Conservation (phyloP, 2,329 filamentous ascomycete genomes). For the Mycogone perniciosa region DNA sequence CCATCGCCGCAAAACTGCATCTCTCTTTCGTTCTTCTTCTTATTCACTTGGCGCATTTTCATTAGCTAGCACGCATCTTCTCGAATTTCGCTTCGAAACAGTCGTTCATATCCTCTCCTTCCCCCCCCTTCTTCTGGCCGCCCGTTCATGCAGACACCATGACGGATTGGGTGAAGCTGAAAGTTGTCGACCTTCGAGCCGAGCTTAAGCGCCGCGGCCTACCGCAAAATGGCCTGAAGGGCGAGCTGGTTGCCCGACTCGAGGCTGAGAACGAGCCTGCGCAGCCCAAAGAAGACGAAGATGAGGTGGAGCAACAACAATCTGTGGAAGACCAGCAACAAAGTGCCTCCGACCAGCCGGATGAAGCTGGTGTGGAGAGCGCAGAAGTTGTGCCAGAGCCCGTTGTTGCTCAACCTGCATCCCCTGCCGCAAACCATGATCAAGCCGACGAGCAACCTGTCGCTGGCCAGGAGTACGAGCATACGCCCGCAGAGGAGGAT, state of each 20-base stretch:
- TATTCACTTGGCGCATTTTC: neutral
- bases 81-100: neutral
- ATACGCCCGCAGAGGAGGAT: slow-evolving; percentile 13
- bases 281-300: slow-evolving; percentile 1
- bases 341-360: neutral
- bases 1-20: too few relatives aligned
- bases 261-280: slow-evolving; percentile 23
- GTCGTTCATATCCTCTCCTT: neutral
- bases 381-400: neutral
- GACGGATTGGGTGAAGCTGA: slow-evolving; percentile 53
- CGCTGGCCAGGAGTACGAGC: slow-evolving; percentile 10
- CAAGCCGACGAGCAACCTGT: slow-evolving; percentile 12
- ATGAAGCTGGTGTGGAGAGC: neutral
- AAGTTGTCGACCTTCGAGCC: slow-evolving; percentile 68
- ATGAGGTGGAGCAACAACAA: neutral
- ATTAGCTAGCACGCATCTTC: neutral
- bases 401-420: neutral
- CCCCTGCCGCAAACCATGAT: neutral
- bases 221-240: slow-evolving; percentile 61
- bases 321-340: neutral
- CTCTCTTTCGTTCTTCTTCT: neutral
- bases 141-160: slow-evolving; percentile 25
- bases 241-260: slow-evolving; percentile 63
- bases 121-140: neutral
- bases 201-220: slow-evolving; percentile 70